Percentiles rank a stretch among this genome's conserved stretches.
These are phyloP conservation scores for Carex sylvatica DNA, from an alignment of 202 grass and related monocot species.

Conservation along the genomic window DNA sequence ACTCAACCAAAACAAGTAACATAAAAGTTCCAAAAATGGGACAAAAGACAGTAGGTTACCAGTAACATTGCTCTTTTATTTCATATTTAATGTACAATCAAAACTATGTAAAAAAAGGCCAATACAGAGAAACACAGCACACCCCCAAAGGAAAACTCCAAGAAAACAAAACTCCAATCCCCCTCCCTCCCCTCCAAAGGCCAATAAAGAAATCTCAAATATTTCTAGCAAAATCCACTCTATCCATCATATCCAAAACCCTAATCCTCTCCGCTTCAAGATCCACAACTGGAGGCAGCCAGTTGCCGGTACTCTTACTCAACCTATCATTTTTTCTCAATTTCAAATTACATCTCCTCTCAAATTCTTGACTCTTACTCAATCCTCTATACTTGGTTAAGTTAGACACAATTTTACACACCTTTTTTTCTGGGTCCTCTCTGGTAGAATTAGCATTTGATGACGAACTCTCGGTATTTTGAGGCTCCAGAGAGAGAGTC, in stretches of 20 bases:
- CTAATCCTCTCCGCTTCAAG: slow-evolving; percentile 55
- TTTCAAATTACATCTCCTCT: not conserved
- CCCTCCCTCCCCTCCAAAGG: not conserved
- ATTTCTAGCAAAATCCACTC: slow-evolving; percentile 35
- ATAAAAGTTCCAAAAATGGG: not conserved
- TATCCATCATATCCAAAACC: slow-evolving; percentile 50
- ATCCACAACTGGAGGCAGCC: slow-evolving; percentile 25
- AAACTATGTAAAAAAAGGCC: slow-evolving; percentile 8
- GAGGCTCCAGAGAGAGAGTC: not conserved
- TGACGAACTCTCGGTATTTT: not conserved
- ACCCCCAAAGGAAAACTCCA: not conserved
- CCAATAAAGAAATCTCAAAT: not conserved
- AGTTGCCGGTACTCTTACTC: slow-evolving; percentile 62
- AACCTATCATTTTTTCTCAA: slow-evolving; percentile 57
- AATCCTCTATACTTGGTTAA: slow-evolving; percentile 29
- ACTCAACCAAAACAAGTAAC: not conserved
- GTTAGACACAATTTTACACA: slow-evolving; percentile 31
- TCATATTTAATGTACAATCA: slow-evolving; percentile 31
- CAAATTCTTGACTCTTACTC: slow-evolving; percentile 72
- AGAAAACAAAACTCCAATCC: slow-evolving; percentile 22
- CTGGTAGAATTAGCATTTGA: slow-evolving; percentile 27
- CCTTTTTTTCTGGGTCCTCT: slow-evolving; percentile 55
- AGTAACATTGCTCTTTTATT: not conserved
- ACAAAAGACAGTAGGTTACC: not conserved
- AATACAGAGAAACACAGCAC: slow-evolving; percentile 22